Conservation (phyloP, 768 basidiomycete genomes). For the Psilocybe azurescens region DNA sequence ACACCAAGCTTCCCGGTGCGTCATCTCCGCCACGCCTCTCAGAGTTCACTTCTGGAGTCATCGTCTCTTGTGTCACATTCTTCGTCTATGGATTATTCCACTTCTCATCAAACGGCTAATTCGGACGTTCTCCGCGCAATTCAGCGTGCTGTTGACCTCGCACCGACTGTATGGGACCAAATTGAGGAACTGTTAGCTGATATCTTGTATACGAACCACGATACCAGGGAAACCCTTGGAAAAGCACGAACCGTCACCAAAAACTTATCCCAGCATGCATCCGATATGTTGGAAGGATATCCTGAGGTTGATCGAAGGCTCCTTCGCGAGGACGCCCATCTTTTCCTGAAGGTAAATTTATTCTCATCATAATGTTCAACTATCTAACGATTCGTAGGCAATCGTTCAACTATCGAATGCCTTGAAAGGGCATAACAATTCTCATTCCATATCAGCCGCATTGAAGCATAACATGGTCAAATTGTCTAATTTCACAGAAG, state of each 20-base stretch:
- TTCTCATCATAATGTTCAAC: background rate
- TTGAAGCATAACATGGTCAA: constrained; percentile 76
- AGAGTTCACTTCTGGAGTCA: constrained; percentile 40
- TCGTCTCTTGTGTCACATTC: constrained; percentile 40
- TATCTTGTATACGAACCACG: constrained; percentile 42
- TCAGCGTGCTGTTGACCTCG: constrained; percentile 77
- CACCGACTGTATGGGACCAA: constrained; percentile 82
- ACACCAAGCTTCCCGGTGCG: constrained; percentile 30
- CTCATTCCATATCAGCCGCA: constrained; percentile 56
- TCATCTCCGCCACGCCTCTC: constrained; percentile 31
- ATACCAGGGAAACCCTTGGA: constrained; percentile 59
- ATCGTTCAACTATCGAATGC: constrained; percentile 79
- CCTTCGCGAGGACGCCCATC: constrained; percentile 77
- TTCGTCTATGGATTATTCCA: constrained; percentile 51
- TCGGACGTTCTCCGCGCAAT: constrained; percentile 82
- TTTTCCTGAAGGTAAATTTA: constrained; percentile 78
- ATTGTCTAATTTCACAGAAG: constrained; percentile 84
- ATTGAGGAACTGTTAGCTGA: constrained; percentile 71
- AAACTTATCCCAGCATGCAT: constrained; percentile 63
- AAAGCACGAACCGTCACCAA: constrained; percentile 69
- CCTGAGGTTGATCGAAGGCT: constrained; percentile 58
- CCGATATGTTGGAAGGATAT: constrained; percentile 61
- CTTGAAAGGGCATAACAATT: constrained; percentile 66
- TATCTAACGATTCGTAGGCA: constrained; percentile 45
- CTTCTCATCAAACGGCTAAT: constrained; percentile 67